Conservation (phyloP, 2,329 filamentous ascomycete species). For the Sclerotinia nivalis region DNA sequence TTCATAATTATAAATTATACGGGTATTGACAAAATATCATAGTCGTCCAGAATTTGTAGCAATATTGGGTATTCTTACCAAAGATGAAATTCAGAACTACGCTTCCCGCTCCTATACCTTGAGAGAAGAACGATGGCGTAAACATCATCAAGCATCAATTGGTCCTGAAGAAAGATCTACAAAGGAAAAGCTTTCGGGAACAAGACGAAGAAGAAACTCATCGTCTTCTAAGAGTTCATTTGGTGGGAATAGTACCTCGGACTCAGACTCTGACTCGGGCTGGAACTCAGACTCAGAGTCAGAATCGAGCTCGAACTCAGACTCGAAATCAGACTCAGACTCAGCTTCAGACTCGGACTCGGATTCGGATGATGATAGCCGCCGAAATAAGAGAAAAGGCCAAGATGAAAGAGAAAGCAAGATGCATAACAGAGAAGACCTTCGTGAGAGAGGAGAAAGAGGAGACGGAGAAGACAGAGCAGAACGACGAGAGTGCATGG, state of each 20-base stretch:
- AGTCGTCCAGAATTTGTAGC: slow-evolving; percentile 59
- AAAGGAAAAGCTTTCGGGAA: background rate
- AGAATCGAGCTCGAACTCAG: background rate
- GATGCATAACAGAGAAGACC: background rate
- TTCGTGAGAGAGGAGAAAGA: background rate
- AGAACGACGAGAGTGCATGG: background rate
- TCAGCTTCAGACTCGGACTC: slow-evolving; percentile 6
- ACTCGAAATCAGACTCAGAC: background rate
- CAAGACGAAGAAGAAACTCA: background rate
- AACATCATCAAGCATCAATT: slow-evolving; percentile 13
- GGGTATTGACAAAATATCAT: slow-evolving; percentile 16
- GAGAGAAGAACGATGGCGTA: slow-evolving; percentile 38
- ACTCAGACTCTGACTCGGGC: background rate
- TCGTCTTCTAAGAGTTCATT: background rate
- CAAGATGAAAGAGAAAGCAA: background rate
- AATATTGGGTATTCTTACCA: slow-evolving; percentile 55
- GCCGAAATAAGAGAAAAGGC: background rate
- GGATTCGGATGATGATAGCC: background rate
- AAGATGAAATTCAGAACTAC: slow-evolving; percentile 53
- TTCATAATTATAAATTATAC: slow-evolving; percentile 1
- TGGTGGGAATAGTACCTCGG: background rate
- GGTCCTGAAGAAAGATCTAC: background rate
- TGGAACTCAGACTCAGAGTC: slow-evolving; percentile 12
- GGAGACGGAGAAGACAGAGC: background rate
- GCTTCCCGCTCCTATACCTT: slow-evolving; percentile 47